Conservation (phyloP, 768 basidiomycete genomes). For the Mycena albidolilacea region DNA sequence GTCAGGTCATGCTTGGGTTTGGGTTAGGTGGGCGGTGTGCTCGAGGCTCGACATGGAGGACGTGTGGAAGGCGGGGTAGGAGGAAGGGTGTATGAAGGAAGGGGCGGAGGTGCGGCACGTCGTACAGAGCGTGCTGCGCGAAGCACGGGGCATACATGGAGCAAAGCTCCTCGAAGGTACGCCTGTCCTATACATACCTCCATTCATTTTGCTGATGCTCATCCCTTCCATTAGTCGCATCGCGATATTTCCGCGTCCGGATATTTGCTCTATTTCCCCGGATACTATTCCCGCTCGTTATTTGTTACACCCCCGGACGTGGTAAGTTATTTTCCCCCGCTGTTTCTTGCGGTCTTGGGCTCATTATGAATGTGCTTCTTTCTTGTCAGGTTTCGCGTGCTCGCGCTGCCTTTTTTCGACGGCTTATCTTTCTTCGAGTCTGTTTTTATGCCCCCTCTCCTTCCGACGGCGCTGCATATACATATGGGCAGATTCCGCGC, state of each 20-base stretch:
- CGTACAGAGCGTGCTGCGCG: background rate
- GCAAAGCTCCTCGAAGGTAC: conserved; percentile 2
- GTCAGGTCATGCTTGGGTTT: no score
- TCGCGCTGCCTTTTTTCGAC: background rate
- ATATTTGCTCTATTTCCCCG: background rate
- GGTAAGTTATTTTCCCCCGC: background rate
- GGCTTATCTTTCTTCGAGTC: no score
- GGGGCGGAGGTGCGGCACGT: background rate
- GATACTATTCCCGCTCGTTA: background rate
- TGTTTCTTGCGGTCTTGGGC: no score
- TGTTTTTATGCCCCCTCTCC: background rate
- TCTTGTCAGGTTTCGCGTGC: background rate
- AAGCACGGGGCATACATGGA: background rate
- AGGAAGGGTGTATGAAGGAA: no score
- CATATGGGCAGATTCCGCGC: conserved; percentile 3
- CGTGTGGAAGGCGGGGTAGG: no score
- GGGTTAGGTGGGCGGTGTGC: no score
- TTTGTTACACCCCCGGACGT: background rate
- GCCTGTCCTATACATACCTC: background rate
- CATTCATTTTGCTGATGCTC: background rate
- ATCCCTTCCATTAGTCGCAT: background rate
- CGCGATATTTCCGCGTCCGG: no score
- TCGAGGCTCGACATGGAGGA: no score
- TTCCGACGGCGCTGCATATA: background rate
- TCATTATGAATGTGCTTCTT: background rate